phyloP scores from a whole-genome alignment of 2,329 filamentous ascomycete species.

The Fusarium sarcochroum region DNA sequence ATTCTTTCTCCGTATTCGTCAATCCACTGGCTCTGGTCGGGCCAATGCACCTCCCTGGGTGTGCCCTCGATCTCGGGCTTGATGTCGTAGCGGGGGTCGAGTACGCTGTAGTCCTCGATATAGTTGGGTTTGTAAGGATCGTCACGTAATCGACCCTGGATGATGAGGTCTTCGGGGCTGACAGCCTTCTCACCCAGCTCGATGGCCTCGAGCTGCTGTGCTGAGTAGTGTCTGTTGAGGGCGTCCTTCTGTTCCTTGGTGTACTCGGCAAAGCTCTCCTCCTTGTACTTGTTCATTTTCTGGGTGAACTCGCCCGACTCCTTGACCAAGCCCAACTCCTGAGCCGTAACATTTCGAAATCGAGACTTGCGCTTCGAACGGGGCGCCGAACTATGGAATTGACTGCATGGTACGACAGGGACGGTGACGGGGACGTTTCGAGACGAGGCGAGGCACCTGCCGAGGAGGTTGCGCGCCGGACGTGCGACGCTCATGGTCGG shows the following conservation, averaged over 20 bases:
- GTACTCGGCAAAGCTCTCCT: conserved; percentile 73
- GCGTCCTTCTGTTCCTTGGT: conserved; percentile 73
- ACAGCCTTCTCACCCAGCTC: conserved; percentile 85
- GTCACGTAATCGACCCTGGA: conserved; percentile 78
- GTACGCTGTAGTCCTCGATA: conserved; percentile 84
- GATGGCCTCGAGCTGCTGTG: conserved; percentile 85
- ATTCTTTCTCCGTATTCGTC: conserved; percentile 69
- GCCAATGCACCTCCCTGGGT: conserved; percentile 69
- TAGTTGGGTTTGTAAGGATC: conserved; percentile 82
- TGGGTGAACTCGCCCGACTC: conserved; percentile 50
- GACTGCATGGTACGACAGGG: conserved; percentile 54
- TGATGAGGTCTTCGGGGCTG: conserved; percentile 78
- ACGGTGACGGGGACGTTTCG: conserved; percentile 41
- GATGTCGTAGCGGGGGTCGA: conserved; percentile 84
- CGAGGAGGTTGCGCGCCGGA: conserved; percentile 67
- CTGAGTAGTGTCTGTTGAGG: conserved; percentile 79
- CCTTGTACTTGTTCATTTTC: conserved; percentile 60
- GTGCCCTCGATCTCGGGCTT: conserved; percentile 65
- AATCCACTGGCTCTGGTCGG: conserved; percentile 70
- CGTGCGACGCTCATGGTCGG: conserved; percentile 69
- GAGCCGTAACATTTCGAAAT: conserved; percentile 67
- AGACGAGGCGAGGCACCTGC: conserved; percentile 62
- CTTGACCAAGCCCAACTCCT: conserved; percentile 65
- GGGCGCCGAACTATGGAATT: conserved; percentile 67
- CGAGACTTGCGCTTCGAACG: conserved; percentile 63